phyloP scores from a whole-genome alignment of 768 basidiomycete species.

The Boletus barrowsii region DNA sequence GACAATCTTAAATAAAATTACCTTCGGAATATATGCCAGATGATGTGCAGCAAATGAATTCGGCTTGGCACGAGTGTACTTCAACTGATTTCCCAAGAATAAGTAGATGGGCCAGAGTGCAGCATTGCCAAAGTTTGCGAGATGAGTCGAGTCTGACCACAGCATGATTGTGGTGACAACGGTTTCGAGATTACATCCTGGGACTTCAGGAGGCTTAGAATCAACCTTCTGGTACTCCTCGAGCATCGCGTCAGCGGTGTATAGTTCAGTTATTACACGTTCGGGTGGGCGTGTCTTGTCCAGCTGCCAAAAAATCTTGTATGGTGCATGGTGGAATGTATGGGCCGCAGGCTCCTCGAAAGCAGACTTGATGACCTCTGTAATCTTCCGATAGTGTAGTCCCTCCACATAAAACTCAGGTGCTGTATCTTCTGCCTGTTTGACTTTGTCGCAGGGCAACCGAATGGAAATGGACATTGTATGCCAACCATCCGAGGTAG shows the following conservation, averaged over 20 bases:
- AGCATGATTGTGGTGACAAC: conserved; percentile 21
- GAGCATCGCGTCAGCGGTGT: neutral
- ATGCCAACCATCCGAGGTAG: neutral
- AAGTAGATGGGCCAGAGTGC: conserved; percentile 15
- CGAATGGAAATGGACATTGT: neutral
- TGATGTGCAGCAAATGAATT: neutral
- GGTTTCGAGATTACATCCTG: neutral
- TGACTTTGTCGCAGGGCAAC: neutral
- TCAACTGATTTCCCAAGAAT: conserved; percentile 1
- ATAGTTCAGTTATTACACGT: neutral
- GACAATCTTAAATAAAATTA: neutral
- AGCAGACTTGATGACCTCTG: conserved; percentile 21
- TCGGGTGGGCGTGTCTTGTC: neutral
- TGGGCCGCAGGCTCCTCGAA: conserved; percentile 16
- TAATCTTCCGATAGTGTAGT: conserved; percentile 24
- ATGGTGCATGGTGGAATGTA: conserved; percentile 15
- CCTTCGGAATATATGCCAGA: neutral
- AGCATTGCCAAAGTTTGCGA: conserved; percentile 17
- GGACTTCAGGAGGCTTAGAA: neutral
- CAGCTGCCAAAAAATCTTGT: conserved; percentile 11
- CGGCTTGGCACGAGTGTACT: neutral
- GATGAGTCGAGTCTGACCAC: conserved; percentile 25
- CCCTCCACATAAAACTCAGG: conserved; percentile 11
- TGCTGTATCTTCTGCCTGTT: neutral
- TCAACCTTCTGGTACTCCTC: neutral